Conservation (phyloP, 1,284 basidiomycete species). For the Tilletia walkeri region DNA sequence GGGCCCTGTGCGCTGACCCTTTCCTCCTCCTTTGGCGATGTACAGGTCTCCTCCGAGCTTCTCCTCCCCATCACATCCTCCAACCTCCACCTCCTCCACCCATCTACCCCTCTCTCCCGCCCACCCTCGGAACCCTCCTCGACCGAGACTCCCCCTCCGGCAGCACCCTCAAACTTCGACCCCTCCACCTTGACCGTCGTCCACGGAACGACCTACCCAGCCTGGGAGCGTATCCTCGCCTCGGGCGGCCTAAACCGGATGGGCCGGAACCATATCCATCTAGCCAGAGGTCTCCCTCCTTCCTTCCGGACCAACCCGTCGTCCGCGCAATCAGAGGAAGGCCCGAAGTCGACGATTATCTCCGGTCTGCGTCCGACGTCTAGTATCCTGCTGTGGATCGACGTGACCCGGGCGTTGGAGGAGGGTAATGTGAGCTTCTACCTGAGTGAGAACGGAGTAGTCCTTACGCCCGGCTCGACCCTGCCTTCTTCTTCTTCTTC, state of each 20-base stretch:
- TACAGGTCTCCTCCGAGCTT: constrained; percentile 8
- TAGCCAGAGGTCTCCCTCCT: constrained; percentile 65
- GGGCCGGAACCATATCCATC: constrained; percentile 81
- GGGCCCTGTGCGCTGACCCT: neutral
- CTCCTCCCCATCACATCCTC: neutral
- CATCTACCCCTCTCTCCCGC: neutral
- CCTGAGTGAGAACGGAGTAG: constrained; percentile 77
- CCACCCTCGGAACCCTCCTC: neutral
- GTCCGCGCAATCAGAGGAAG: neutral
- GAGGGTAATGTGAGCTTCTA: constrained; percentile 68
- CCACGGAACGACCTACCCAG: constrained; percentile 59
- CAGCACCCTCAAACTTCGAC: neutral
- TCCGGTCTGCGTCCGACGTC: constrained; percentile 72
- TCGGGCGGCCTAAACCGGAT: constrained; percentile 74
- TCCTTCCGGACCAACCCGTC: constrained; percentile 18
- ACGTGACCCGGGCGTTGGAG: constrained; percentile 69
- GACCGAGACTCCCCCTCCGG: neutral
- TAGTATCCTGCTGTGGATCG: constrained; percentile 71
- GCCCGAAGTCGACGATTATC: constrained; percentile 45
- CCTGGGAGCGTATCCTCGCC: constrained; percentile 47
- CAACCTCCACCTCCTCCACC: constrained; percentile 9
- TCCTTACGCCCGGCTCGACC: constrained; percentile 69
- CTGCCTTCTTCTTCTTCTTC: neutral
- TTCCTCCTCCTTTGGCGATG: neutral
- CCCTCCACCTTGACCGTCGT: constrained; percentile 23